A percentile compares a stretch with the other conserved stretches of the same genome.
Conservation (phyloP, 192 early-diverging fungal species). For the Coemansia sp. region DNA sequence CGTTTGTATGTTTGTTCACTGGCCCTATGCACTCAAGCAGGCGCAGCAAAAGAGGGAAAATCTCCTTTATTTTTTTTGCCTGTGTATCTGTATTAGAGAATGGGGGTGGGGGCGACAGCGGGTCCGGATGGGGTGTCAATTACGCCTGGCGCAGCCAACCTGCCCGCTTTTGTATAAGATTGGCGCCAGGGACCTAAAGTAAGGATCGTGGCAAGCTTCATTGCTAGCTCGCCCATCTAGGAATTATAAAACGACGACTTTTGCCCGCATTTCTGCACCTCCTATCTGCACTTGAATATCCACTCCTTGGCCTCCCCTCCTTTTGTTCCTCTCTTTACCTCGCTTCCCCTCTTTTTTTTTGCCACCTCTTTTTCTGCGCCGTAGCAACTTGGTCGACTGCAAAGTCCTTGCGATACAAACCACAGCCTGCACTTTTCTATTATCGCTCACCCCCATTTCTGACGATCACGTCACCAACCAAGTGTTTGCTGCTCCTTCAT, state of each 20-base stretch:
- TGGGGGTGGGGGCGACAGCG: neutral
- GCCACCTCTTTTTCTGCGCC: neutral
- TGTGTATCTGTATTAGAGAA: too few relatives aligned
- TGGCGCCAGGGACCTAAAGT: neutral
- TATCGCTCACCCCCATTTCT: neutral
- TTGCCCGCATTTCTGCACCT: neutral
- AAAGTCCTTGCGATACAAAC: neutral
- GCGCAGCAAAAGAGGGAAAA: neutral
- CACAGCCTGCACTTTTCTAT: neutral
- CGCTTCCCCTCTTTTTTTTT: too few relatives aligned
- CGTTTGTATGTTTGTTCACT: neutral
- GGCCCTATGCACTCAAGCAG: neutral
- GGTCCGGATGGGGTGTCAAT: neutral
- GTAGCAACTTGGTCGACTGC: neutral
- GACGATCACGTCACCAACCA: neutral
- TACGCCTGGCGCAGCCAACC: neutral
- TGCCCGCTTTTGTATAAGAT: conserved; percentile 1
- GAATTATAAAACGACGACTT: neutral
- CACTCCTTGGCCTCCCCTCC: neutral
- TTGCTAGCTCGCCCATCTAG: neutral
- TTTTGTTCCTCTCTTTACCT: neutral
- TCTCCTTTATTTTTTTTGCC: neutral
- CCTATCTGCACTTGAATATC: neutral
- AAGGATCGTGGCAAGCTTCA: neutral
- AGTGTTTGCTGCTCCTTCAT: neutral